Base-by-base conservation (phyloP, 345 rosid genomes). In the Bretschneidera sinensis region DNA sequence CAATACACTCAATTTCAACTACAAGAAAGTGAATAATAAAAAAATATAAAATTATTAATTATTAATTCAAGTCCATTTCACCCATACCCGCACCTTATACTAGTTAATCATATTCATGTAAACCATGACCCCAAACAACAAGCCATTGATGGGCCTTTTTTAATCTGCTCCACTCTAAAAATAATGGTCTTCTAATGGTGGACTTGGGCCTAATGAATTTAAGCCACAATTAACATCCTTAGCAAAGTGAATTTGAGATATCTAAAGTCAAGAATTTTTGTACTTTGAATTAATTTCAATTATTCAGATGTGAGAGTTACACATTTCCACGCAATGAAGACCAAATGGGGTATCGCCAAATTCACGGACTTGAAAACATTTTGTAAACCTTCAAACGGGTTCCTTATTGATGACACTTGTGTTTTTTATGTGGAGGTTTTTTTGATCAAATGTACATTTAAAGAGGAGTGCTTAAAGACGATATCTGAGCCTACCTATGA, bases 401-500 rank as follows among this genome's bases (percentile, higher is more conserved):
- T 52, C 59, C 77, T 73, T 17, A 19, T 67, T 4, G 73, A 68
- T 57, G 77, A 73, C 65, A 68, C 65, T 11, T 63, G 77, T 21
- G 64, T 67, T 73, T 73, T 73, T 63, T 73, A 72, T 56, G 77
- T 69, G 53, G 77, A 73, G 62, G 77, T 68, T 1, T 73, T 73
- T 63, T 73, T 73, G 14, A 57, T 68, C 1, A 73, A 68, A 14
- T 67, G 55, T 20, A 63, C 59, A 51, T 72, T 72, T 21, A 68
- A 72, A 68, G 77, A 72, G 52, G 77, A 68, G 60, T 73, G 72
- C 54, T 63, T 73, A 39, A 62, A 72, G 43, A 67, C 67, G 77
- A 59, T 73, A 39, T 67, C 63, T 59, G 73, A 73, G 58, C 62
- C 69, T 54, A 59, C 58, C 69, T 57, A 68, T 23, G 67, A 59